These are phyloP conservation scores for Gracilaria gracilis DNA, from an alignment of 23 red algal species.

Conservation along the genomic window DNA sequence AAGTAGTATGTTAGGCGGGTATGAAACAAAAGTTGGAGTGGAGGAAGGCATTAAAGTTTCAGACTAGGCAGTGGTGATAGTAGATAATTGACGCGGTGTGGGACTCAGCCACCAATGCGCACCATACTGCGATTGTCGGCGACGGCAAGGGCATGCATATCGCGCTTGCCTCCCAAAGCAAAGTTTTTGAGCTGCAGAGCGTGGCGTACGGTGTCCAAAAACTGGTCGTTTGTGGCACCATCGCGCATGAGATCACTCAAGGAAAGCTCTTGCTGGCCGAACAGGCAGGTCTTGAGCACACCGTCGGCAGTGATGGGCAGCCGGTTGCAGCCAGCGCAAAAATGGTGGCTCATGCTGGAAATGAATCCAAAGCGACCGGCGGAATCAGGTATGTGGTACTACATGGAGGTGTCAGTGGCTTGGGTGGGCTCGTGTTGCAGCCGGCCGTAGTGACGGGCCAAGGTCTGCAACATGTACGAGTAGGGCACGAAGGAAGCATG, in stretches of 20 bases:
- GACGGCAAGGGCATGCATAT: constrained; percentile 61
- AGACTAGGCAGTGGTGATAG: background rate
- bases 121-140: constrained; percentile 82
- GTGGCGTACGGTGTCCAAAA: constrained; percentile 31
- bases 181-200: constrained; percentile 83
- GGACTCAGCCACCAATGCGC: constrained; percentile 72
- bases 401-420: constrained; percentile 77
- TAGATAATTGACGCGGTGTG: too few relatives aligned
- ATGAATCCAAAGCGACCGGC: constrained; percentile 90
- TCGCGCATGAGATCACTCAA: constrained; percentile 76
- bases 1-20: background rate
- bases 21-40: background rate
- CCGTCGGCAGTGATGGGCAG: constrained; percentile 92
- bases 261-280: constrained; percentile 78
- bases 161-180: constrained; percentile 74
- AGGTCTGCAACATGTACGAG: constrained; percentile 69
- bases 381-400: constrained; percentile 75
- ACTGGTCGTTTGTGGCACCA: constrained; percentile 72
- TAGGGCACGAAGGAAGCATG: constrained; percentile 73
- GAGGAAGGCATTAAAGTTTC: background rate
- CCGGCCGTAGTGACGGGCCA: constrained; percentile 35
- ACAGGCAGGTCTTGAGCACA: constrained; percentile 87
- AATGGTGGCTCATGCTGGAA: constrained; percentile 90
- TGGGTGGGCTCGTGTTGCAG: constrained; percentile 30
- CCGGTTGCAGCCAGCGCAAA: constrained; percentile 96